These are phyloP conservation scores for Oryza meyeriana DNA, from an alignment of 176 grass and related monocot species.

Conservation along the genomic window DNA sequence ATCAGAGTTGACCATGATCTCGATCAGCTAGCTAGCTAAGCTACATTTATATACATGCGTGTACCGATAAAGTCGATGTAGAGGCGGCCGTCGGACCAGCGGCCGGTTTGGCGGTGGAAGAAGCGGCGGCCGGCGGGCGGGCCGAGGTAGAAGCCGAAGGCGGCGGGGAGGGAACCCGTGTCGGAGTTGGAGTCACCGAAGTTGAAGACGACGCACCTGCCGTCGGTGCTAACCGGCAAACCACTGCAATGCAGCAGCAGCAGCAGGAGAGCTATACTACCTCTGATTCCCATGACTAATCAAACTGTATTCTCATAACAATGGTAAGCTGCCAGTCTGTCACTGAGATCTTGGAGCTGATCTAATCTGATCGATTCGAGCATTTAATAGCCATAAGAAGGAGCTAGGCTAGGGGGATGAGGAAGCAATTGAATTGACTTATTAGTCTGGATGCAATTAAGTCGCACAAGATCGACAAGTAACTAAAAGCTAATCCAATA, in stretches of 20 bases:
- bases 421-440: neutral
- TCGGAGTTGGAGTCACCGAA: constrained; percentile 90
- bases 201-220: constrained; percentile 61
- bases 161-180: constrained; percentile 42
- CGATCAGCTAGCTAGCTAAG: too few relatives aligned
- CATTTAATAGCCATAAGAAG: neutral
- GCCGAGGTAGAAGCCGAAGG: constrained; percentile 26
- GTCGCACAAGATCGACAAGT: too few relatives aligned
- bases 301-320: too few relatives aligned
- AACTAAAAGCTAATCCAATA: too few relatives aligned
- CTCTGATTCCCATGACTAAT: neutral
- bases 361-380: too few relatives aligned
- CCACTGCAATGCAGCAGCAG: neutral
- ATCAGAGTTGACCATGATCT: neutral
- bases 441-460: too few relatives aligned
- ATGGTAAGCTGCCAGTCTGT: too few relatives aligned
- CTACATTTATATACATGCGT: neutral
- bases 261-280: neutral
- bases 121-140: constrained; percentile 34
- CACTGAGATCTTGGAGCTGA: neutral
- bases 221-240: neutral
- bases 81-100: constrained; percentile 25
- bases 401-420: neutral
- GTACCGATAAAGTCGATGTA: constrained; percentile 45
- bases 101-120: constrained; percentile 32